Percentiles rank a stretch among this genome's conserved stretches.
phyloP scores from a whole-genome alignment of 73 alveolate species.

The Tetrahymena elliotti region DNA sequence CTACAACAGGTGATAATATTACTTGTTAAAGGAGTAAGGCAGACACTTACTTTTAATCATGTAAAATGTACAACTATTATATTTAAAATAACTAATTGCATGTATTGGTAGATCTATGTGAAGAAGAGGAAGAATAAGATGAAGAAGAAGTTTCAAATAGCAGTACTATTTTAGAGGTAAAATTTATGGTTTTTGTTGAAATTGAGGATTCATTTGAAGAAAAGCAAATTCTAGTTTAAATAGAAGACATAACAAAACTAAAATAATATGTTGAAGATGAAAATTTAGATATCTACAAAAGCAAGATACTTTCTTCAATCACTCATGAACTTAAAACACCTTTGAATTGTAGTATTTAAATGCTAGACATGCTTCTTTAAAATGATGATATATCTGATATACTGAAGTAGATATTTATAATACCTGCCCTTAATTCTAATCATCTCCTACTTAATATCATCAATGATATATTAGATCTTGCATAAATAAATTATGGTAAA shows the following conservation, averaged over 20 bases:
- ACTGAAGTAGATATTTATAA: not conserved
- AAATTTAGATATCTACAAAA: not conserved
- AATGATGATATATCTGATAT: not conserved
- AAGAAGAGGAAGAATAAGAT: not conserved
- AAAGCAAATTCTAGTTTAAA: not conserved
- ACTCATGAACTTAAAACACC: not conserved
- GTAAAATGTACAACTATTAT: not conserved
- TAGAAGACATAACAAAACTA: not conserved
- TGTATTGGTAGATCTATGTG: not conserved
- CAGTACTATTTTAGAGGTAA: not conserved
- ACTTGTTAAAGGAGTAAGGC: not conserved
- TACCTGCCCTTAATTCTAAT: not conserved
- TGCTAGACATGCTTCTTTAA: not conserved
- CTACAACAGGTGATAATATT: not conserved
- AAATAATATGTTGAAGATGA: not conserved
- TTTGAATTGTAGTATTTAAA: not conserved
- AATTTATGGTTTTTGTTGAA: not conserved
- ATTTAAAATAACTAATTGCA: not conserved
- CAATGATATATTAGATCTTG: not conserved
- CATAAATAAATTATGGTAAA: not conserved
- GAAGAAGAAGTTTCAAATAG: not conserved
- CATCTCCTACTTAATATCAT: not conserved
- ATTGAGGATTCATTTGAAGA: not conserved
- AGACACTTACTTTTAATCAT: not conserved
- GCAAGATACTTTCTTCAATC: not conserved